These are phyloP conservation scores for Parastagonospora nodorum DNA, from an alignment of 2,329 filamentous ascomycete genomes.

Conservation along the genomic window DNA sequence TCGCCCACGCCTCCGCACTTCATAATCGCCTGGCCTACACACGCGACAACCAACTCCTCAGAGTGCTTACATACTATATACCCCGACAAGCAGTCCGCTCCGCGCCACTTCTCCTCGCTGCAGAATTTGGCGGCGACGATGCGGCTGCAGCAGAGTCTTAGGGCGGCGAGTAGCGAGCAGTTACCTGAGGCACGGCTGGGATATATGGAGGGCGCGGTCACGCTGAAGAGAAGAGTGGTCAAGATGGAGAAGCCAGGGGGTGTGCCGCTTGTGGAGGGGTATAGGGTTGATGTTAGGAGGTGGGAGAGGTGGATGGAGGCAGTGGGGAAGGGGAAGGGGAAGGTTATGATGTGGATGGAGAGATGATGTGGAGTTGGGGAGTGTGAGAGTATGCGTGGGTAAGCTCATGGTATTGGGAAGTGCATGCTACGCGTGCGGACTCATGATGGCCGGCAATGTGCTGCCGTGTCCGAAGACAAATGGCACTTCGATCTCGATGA, in stretches of 20 bases:
- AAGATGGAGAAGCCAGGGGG: conserved; percentile 20
- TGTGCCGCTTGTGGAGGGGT: conserved; percentile 29
- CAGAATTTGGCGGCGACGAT: conserved; percentile 8
- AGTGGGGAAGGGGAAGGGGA: conserved; percentile 27
- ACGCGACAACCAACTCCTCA: conserved; percentile 10
- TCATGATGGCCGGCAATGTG: background rate
- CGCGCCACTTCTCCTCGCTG: conserved; percentile 5
- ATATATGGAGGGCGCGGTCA: conserved; percentile 3
- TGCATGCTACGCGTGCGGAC: background rate
- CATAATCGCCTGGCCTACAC: conserved; percentile 18
- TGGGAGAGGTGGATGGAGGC: conserved; percentile 26
- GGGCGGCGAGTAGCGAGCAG: conserved; percentile 6
- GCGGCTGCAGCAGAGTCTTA: conserved; percentile 7
- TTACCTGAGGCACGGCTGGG: background rate
- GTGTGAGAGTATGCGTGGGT: background rate
- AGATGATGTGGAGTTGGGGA: background rate
- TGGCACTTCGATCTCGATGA: too few relatives aligned
- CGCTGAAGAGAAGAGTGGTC: conserved; percentile 19
- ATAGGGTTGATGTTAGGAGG: conserved; percentile 17
- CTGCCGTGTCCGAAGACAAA: too few relatives aligned
- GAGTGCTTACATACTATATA: conserved; percentile 16
- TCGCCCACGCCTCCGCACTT: conserved; percentile 7
- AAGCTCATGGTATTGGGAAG: background rate
- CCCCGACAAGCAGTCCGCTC: background rate
- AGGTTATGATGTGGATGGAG: conserved; percentile 41